Evolutionary conservation across 805 yeast genomes (phyloP).

Genomic region (Yamadazyma scolyti): DNA sequence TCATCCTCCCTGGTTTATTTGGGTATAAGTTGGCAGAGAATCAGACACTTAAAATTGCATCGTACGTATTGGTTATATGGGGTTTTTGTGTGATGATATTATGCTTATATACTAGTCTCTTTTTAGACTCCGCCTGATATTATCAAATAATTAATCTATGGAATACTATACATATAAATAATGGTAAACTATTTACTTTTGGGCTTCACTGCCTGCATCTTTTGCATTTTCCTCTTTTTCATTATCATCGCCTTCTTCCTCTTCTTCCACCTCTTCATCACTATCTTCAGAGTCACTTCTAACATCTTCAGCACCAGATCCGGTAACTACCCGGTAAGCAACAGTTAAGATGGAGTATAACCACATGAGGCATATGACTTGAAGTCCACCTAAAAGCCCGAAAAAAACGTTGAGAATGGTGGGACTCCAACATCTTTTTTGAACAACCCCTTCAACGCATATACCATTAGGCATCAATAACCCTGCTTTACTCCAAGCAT

Average conservation of each 20-base stretch:
- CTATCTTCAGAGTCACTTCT: conserved; percentile 78
- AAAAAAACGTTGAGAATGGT: conserved; percentile 46
- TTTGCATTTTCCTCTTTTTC: conserved; percentile 7
- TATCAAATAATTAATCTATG: conserved; percentile 2
- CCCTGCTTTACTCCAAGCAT: conserved; percentile 44
- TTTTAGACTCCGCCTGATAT: conserved; percentile 19
- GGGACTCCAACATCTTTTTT: conserved; percentile 50
- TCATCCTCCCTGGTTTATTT: conserved; percentile 73
- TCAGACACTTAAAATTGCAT: conserved; percentile 28
- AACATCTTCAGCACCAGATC: conserved; percentile 79
- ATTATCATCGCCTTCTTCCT: conserved; percentile 12
- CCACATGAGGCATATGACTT: conserved; percentile 67
- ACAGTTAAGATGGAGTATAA: conserved; percentile 69
- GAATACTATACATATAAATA: conserved; percentile 5
- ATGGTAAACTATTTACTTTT: not conserved
- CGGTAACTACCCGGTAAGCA: conserved; percentile 64
- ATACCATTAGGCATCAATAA: conserved; percentile 38
- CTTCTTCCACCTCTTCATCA: conserved; percentile 24
- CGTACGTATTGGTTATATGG: conserved; percentile 47
- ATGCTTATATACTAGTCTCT: conserved; percentile 50
- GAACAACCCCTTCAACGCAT: conserved; percentile 34
- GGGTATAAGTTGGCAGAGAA: conserved; percentile 54
- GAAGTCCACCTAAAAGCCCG: conserved; percentile 59
- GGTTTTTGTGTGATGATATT: conserved; percentile 51
- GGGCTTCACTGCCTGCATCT: not conserved